phyloP scores from a whole-genome alignment of 2,329 filamentous ascomycete species.

The Ophiostoma pallidulum region DNA sequence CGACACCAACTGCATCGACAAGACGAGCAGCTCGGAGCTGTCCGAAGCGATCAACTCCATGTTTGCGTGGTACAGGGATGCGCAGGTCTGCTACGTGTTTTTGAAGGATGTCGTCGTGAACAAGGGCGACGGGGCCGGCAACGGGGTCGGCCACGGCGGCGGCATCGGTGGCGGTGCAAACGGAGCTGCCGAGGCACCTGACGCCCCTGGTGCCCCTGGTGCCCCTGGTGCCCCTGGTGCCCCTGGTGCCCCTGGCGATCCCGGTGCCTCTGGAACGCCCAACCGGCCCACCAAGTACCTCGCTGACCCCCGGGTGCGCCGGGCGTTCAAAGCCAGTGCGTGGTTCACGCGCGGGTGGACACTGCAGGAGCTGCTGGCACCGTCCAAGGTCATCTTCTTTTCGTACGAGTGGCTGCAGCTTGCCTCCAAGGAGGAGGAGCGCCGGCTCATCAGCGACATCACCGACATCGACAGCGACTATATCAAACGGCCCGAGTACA shows the following conservation, averaged over 20 bases:
- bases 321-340: not conserved
- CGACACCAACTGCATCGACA: slow-evolving; percentile 32
- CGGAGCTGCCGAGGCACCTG: not conserved
- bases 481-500: slow-evolving; percentile 9
- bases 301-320: not conserved
- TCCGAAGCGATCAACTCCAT: slow-evolving; percentile 24
- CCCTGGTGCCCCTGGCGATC: not conserved
- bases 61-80: slow-evolving; percentile 25
- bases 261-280: not conserved
- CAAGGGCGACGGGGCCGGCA: not conserved
- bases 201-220: not conserved
- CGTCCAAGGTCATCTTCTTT: slow-evolving; percentile 17
- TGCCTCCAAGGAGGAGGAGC: slow-evolving; percentile 18
- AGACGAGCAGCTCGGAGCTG: slow-evolving; percentile 26
- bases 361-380: slow-evolving; percentile 18
- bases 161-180: not conserved
- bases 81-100: slow-evolving; percentile 27
- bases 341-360: slow-evolving; percentile 20
- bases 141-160: not conserved
- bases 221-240: too few species aligned
- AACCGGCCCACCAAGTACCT: not conserved
- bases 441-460: slow-evolving; percentile 19
- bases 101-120: slow-evolving; percentile 20
- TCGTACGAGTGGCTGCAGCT: slow-evolving; percentile 16
- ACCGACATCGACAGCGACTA: slow-evolving; percentile 23